Base-by-base conservation (phyloP, 441 rosid species). In the Mallotus japonicus region DNA sequence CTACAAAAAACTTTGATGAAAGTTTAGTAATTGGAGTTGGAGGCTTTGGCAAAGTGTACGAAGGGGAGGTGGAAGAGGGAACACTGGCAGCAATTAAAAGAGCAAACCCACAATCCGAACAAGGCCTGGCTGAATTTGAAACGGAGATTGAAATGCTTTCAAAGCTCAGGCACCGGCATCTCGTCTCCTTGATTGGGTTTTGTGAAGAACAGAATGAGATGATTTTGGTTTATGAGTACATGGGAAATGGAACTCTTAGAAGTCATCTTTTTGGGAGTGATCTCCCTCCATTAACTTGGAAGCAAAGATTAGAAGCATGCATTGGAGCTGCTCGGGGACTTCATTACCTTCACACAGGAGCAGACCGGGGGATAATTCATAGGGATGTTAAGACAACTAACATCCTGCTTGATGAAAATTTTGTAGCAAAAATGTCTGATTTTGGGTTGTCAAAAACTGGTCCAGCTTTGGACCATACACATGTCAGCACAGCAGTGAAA, bases 141-240 rank as follows among this genome's bases (percentile, higher is more conserved):
- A 92, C 97, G 0, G 97, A 93, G 83, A 93, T 93, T 24, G 90
- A 90, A 78, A 88, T 90, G 97, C 92, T 93, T 0, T 93, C 96
- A 0, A 84, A 88, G 75, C 94, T 93, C 63, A 88, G 98, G 78
- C 98, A 91, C 76, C 80, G 90, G 79, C 98, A 93, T 82, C 76
- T 91, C 19, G 98, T 93, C 56, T 91, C 97, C 59, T 53, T 93
- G 86, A 86, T 93, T 54, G 98, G 97, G 10, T 93, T 90, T 82
- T 93, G 96, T 12, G 94, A 93, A 62, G 94, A 91, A 65, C 86
- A 91, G 20, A 85, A 75, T 60, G 98, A 93, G 83, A 91, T 92
- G 98, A 93, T 93, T 73, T 79, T 93, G 87, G 96, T 93, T 64
- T 93, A 93, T 58, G 97, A 93, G 75, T 93, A 85, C 69, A 91